Evolutionary conservation across 768 basidiomycete genomes (phyloP), one percentile per base, ranked within the genome.

Genomic region (Crassisporium funariophilum): DNA sequence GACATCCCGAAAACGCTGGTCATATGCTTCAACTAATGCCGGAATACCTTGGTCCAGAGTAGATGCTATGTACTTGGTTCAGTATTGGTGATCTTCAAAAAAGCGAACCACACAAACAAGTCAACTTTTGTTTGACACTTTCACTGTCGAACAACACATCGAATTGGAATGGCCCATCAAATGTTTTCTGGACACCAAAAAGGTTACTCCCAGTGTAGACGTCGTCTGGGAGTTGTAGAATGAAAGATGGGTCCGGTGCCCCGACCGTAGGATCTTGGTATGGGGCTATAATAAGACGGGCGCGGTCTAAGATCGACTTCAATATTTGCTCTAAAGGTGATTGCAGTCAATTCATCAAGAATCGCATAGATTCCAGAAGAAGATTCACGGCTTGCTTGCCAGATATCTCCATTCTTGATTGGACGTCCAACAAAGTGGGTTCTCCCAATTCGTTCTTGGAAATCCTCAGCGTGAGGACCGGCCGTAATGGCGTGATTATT

Each of bases 111-210:
- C 7, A 70, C 83, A 53, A 53, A 94, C 92, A 67, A 53, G 74
- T 81, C 15, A 94, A 66, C 49, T 77, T 78, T 48, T 82, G 79
- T 49, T 79, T 79, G 10, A 77, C 73, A 56, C 85, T 90, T 21
- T 66, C 81, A 46, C 87, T 86, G 56, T 97, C 91, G 59, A 84
- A 97, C 64, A 86, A 83, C 12, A 98, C 77, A 57, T 98, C 95
- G 60, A 95, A 93, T 47, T 88, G 81, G 70, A 95, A 98, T 21
- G 79, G 73, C 1, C 90, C 92, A 9, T 91, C 85, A 50, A 88
- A 92, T 4, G 74, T 73, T 62, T 93, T 95, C 65, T 98, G 95
- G 37, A 95, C 77, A 9, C 88, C 93, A 59, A 77, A 93, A 20
- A 97, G 73, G 59, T 93, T 95, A 64, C 87, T 87, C 33, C 76